Evolutionary conservation across 768 basidiomycete genomes (phyloP).

Genomic region (Podaxis sp.): DNA sequence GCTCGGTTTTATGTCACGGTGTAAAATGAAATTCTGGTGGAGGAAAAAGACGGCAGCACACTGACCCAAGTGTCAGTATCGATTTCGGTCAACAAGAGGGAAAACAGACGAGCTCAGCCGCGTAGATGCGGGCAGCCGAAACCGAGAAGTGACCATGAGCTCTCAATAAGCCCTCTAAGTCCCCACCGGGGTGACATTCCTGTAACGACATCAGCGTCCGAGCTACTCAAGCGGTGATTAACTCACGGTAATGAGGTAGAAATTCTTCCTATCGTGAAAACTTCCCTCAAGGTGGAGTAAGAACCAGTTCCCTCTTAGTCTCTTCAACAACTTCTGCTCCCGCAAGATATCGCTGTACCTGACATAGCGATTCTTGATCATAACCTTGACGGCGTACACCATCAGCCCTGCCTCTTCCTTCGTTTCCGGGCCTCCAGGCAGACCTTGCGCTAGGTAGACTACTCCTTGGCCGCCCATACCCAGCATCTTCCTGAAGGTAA

Average conservation of each 20-base stretch:
- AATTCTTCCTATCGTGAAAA: constrained; percentile 22
- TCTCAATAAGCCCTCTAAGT: constrained; percentile 16
- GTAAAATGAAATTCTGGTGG: constrained; percentile 17
- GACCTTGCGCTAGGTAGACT: constrained; percentile 18
- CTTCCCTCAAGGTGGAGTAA: constrained; percentile 20
- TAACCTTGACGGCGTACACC: constrained; percentile 19
- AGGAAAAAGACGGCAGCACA: constrained; percentile 18
- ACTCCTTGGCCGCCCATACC: constrained; percentile 20
- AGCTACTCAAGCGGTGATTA: not conserved
- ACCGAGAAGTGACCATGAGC: constrained; percentile 8
- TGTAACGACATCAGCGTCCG: not conserved
- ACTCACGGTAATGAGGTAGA: constrained; percentile 21
- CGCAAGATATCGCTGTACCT: constrained; percentile 15
- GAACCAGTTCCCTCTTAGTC: constrained; percentile 17
- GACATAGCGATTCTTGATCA: constrained; percentile 16
- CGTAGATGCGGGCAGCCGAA: constrained; percentile 18
- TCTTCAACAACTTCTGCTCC: constrained; percentile 20
- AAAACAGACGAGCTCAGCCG: constrained; percentile 17
- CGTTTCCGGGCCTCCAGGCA: not conserved
- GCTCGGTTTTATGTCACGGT: constrained; percentile 22
- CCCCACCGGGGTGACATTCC: constrained; percentile 20
- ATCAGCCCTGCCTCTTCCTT: not conserved
- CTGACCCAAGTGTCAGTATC: constrained; percentile 6
- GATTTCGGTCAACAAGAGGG: not conserved
- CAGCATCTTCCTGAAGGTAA: constrained; percentile 15